Evolutionary conservation across 202 grass and related monocot genomes (phyloP).

Genomic region (Zoysia matrella): DNA sequence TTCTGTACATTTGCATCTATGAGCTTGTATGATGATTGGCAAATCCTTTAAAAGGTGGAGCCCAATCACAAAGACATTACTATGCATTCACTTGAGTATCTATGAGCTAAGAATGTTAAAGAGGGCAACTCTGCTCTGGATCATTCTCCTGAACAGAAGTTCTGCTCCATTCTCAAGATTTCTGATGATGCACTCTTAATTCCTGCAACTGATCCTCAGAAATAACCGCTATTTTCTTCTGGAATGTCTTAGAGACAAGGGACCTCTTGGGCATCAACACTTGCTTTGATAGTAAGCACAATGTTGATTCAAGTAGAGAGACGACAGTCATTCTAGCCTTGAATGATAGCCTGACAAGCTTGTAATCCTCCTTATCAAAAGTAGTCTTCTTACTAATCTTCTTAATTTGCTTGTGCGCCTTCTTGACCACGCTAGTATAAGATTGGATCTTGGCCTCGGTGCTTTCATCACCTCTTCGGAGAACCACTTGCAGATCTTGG

Average conservation of each 20-base stretch:
- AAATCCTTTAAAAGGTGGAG: constrained; percentile 44
- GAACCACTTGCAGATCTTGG: constrained; percentile 43
- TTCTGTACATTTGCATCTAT: constrained; percentile 17
- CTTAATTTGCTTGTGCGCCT: constrained; percentile 51
- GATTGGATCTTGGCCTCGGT: constrained; percentile 29
- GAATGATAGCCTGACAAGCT: constrained; percentile 34
- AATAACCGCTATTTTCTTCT: constrained; percentile 36
- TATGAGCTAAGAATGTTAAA: constrained; percentile 61
- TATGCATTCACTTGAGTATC: constrained; percentile 25
- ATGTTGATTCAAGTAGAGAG: constrained; percentile 44
- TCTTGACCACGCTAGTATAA: constrained; percentile 45
- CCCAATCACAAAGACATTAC: constrained; percentile 27
- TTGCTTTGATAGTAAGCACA: constrained; percentile 35
- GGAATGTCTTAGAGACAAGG: constrained; percentile 48
- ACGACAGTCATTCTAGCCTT: constrained; percentile 40
- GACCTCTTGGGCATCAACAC: constrained; percentile 48
- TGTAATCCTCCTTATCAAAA: constrained; percentile 28
- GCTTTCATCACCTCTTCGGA: constrained; percentile 34
- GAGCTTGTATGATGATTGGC: constrained; percentile 4
- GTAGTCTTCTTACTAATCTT: constrained; percentile 42
- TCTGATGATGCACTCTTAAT: constrained; percentile 39
- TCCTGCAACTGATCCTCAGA: constrained; percentile 53
- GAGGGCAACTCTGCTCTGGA: constrained; percentile 16
- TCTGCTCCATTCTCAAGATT: constrained; percentile 39
- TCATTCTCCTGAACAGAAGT: too few relatives aligned